Conservation (phyloP, 2,329 filamentous ascomycete species). For the Ceratocystis cacaofunesta region DNA sequence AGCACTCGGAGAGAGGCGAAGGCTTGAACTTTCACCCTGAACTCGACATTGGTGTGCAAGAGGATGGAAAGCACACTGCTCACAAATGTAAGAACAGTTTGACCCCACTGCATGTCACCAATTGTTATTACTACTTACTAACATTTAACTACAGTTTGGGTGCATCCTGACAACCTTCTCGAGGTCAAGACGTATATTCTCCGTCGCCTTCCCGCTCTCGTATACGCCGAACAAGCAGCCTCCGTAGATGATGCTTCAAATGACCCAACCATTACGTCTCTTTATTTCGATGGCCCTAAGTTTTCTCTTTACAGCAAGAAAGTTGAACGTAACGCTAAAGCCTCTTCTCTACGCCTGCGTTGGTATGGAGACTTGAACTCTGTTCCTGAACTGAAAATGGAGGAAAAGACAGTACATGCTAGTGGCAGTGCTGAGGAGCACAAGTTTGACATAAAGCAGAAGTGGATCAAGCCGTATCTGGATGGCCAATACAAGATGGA, state of each 20-base stretch:
- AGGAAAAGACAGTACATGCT: slow-evolving; percentile 74
- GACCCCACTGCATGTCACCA: not conserved
- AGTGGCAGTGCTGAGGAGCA: slow-evolving; percentile 65
- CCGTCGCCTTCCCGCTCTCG: slow-evolving; percentile 73
- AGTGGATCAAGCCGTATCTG: slow-evolving; percentile 79
- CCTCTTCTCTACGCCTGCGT: slow-evolving; percentile 68
- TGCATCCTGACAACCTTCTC: slow-evolving; percentile 85
- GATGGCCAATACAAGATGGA: slow-evolving; percentile 82
- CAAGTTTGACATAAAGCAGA: slow-evolving; percentile 77
- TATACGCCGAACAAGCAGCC: slow-evolving; percentile 78
- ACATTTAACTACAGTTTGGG: slow-evolving; percentile 52
- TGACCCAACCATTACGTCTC: slow-evolving; percentile 83
- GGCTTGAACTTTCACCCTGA: slow-evolving; percentile 23
- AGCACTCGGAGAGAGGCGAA: slow-evolving; percentile 53
- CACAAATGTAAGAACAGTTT: slow-evolving; percentile 56
- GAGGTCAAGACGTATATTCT: slow-evolving; percentile 95
- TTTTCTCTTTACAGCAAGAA: slow-evolving; percentile 82
- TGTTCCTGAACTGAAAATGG: slow-evolving; percentile 66
- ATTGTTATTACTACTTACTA: slow-evolving; percentile 20
- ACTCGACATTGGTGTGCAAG: slow-evolving; percentile 32
- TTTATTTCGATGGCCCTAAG: slow-evolving; percentile 83
- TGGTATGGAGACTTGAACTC: slow-evolving; percentile 80
- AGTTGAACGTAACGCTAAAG: slow-evolving; percentile 58
- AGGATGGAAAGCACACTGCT: slow-evolving; percentile 49
- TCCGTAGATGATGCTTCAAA: slow-evolving; percentile 67